phyloP scores from a whole-genome alignment of 306 rosid species.

The Datisca glomerata region DNA sequence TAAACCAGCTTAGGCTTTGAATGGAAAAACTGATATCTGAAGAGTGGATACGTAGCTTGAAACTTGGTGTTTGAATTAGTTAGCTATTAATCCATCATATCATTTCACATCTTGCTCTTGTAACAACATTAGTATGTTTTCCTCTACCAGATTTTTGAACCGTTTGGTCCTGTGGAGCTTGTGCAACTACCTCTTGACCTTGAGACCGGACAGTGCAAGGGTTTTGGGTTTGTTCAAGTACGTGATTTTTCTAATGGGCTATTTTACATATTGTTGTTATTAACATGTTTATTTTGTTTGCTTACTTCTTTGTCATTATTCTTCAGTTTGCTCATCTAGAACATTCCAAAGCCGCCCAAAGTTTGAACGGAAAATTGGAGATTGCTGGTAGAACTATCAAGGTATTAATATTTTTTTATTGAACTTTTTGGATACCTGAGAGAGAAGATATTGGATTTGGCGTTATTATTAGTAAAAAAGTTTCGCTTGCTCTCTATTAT shows the following conservation, averaged over 20 bases:
- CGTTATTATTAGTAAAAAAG: background rate
- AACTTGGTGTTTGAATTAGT: too few relatives aligned
- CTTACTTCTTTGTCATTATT: conserved; percentile 10
- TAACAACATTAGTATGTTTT: too few relatives aligned
- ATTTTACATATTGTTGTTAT: background rate
- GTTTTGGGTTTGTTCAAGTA: conserved; percentile 97
- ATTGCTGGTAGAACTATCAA: conserved; percentile 92
- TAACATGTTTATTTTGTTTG: background rate
- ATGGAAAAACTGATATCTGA: too few relatives aligned
- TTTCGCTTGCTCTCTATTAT: too few relatives aligned
- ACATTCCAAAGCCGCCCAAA: conserved; percentile 94
- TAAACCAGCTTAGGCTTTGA: too few relatives aligned
- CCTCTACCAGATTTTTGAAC: conserved; percentile 87
- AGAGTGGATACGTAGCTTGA: too few relatives aligned
- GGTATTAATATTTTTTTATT: conserved; percentile 26
- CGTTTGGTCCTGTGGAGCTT: conserved; percentile 94
- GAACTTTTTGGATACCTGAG: conserved; percentile 2
- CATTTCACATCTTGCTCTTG: too few relatives aligned
- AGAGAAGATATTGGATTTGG: background rate
- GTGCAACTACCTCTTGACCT: conserved; percentile 91
- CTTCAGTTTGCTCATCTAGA: conserved; percentile 90
- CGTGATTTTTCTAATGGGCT: conserved; percentile 17
- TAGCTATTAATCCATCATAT: too few relatives aligned
- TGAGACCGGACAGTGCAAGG: conserved; percentile 99
- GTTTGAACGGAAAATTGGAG: conserved; percentile 92